Evolutionary conservation across 345 rosid species (phyloP).

Genomic region (Pistacia vera): DNA sequence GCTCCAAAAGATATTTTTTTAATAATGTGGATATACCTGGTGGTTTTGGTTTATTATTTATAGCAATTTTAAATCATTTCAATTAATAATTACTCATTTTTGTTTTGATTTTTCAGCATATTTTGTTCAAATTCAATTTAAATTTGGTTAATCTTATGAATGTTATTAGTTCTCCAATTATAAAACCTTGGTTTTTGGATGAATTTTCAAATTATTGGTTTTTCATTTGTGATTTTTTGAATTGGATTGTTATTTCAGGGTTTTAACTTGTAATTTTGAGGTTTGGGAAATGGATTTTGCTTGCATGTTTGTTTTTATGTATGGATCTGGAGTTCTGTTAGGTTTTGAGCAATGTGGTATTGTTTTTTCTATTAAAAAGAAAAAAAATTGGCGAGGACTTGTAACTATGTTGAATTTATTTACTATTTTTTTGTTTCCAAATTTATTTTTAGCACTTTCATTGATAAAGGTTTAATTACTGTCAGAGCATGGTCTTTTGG

Average conservation of each 20-base stretch:
- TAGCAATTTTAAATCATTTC: neutral
- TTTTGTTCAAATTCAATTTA: neutral
- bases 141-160: neutral
- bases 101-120: neutral
- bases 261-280: constrained; percentile 6
- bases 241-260: neutral
- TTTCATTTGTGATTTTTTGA: constrained; percentile 11
- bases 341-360: constrained; percentile 12
- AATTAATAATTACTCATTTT: neutral
- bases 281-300: constrained; percentile 14
- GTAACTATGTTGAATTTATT: neutral
- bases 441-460: neutral
- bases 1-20: neutral
- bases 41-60: constrained; percentile 11
- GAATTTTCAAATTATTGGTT: neutral
- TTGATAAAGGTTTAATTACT: neutral
- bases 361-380: neutral
- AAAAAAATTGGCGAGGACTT: constrained; percentile 6
- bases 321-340: constrained; percentile 43
- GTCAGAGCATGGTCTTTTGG: neutral
- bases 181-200: neutral
- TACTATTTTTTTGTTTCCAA: neutral
- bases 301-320: constrained; percentile 36
- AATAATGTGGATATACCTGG: constrained; percentile 36
- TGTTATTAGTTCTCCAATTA: neutral